phyloP scores from a whole-genome alignment of 2,329 filamentous ascomycete genomes.

The Sarocladium kiliense region DNA sequence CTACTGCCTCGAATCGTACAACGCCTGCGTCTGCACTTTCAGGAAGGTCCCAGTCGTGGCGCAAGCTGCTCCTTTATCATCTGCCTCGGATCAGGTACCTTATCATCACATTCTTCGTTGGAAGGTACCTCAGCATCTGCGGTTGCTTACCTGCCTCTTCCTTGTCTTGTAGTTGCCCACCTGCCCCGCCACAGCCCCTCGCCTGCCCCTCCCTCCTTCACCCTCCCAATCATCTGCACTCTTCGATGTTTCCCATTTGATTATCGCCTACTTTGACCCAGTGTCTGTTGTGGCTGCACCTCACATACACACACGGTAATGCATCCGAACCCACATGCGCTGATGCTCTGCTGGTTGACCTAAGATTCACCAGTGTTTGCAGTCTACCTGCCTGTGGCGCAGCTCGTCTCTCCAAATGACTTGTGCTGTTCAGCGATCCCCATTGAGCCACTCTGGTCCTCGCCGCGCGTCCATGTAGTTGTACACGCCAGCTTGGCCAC shows the following conservation, averaged over 20 bases:
- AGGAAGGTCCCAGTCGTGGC: not conserved
- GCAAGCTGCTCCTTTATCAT: not conserved
- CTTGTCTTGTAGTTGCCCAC: not conserved
- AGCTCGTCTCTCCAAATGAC: not conserved
- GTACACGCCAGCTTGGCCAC: not conserved
- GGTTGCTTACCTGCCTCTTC: not conserved
- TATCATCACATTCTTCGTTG: not conserved
- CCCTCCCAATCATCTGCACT: not conserved
- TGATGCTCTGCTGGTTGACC: not conserved
- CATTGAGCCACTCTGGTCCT: not conserved
- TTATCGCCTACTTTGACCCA: not conserved
- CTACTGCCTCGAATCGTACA: too few relatives aligned
- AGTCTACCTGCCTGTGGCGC: not conserved
- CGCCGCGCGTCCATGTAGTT: not conserved
- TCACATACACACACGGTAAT: not conserved
- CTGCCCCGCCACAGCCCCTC: not conserved
- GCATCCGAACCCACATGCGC: not conserved
- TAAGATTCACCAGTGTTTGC: too few relatives aligned
- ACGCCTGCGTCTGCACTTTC: not conserved
- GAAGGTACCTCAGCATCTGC: not conserved
- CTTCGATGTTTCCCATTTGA: not conserved
- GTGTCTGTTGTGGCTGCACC: not conserved
- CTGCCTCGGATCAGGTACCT: not conserved
- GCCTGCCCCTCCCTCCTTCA: not conserved
- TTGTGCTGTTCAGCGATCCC: too few relatives aligned